These are phyloP conservation scores for Synura sp. DNA, from an alignment of 352 stramenopile genomes.

Conservation along the genomic window DNA sequence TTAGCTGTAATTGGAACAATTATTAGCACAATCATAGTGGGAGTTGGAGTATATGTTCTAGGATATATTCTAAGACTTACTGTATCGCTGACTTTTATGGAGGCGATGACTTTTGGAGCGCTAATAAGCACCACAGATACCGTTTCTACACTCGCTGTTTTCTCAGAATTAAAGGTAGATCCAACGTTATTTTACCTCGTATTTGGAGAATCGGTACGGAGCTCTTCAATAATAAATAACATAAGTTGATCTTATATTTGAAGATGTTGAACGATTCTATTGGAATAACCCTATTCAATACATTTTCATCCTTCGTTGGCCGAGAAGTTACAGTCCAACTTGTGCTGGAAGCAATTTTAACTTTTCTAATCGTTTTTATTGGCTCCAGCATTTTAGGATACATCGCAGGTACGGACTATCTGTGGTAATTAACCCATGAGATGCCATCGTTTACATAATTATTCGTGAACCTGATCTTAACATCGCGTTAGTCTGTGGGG, in stretches of 20 bases:
- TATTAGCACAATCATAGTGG: background rate
- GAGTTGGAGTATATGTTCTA: background rate
- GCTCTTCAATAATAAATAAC: too few relatives aligned
- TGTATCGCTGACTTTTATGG: background rate
- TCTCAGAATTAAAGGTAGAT: background rate
- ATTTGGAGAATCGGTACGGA: background rate
- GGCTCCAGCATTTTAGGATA: too few relatives aligned
- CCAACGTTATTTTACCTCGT: background rate
- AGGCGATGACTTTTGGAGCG: background rate
- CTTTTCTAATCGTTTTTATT: too few relatives aligned
- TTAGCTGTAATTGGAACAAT: background rate
- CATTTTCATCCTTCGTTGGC: slow-evolving; percentile 81
- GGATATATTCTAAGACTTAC: background rate
- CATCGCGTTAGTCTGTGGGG: too few relatives aligned
- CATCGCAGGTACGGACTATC: too few relatives aligned
- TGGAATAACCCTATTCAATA: slow-evolving; percentile 84
- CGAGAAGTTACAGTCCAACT: too few relatives aligned
- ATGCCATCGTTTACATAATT: too few relatives aligned
- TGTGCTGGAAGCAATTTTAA: too few relatives aligned
- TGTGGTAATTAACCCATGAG: too few relatives aligned
- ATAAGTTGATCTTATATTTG: too few relatives aligned
- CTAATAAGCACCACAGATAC: background rate
- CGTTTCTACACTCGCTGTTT: background rate
- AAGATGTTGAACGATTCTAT: slow-evolving; percentile 80
- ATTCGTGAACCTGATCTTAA: too few relatives aligned